A percentile compares a stretch with the other conserved stretches of the same genome.
These are phyloP conservation scores for Plantago rigida DNA, from an alignment of 305 asterid species.

Conservation along the genomic window DNA sequence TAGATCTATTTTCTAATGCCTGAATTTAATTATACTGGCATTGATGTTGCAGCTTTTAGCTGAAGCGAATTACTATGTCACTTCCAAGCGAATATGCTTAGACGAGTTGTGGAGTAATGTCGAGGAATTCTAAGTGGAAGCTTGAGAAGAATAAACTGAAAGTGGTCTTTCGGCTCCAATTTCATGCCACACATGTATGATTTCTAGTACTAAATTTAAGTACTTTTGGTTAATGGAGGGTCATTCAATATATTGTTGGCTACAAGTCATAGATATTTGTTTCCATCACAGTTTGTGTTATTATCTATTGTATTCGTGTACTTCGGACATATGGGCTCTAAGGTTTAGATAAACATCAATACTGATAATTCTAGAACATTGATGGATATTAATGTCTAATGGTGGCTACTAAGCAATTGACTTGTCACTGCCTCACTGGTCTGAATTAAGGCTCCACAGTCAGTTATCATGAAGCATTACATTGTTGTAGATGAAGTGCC, in stretches of 20 bases:
- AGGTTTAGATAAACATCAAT: not conserved
- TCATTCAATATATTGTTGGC: not conserved
- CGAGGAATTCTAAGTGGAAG: constrained; percentile 89
- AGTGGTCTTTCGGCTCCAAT: constrained; percentile 97
- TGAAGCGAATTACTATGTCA: constrained; percentile 11
- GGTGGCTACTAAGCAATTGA: constrained; percentile 1
- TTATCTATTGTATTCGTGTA: not conserved
- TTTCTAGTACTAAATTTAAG: constrained; percentile 17
- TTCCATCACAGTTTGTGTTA: not conserved
- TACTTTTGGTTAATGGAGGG: not conserved
- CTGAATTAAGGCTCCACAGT: not conserved
- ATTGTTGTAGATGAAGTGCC: too few species aligned
- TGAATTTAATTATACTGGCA: constrained; percentile 10
- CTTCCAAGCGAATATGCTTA: constrained; percentile 38
- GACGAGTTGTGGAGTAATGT: constrained; percentile 53
- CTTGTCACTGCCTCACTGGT: not conserved
- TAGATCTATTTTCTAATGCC: not conserved
- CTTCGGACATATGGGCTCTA: not conserved
- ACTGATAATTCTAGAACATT: not conserved
- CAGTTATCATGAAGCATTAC: too few species aligned
- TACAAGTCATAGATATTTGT: not conserved
- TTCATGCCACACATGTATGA: constrained; percentile 91
- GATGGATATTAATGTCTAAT: not conserved
- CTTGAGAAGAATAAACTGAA: constrained; percentile 93
- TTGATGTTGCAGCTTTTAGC: constrained; percentile 24